These are phyloP conservation scores for Deakozyma indianensis DNA, from an alignment of 805 yeast genomes.

Conservation along the genomic window DNA sequence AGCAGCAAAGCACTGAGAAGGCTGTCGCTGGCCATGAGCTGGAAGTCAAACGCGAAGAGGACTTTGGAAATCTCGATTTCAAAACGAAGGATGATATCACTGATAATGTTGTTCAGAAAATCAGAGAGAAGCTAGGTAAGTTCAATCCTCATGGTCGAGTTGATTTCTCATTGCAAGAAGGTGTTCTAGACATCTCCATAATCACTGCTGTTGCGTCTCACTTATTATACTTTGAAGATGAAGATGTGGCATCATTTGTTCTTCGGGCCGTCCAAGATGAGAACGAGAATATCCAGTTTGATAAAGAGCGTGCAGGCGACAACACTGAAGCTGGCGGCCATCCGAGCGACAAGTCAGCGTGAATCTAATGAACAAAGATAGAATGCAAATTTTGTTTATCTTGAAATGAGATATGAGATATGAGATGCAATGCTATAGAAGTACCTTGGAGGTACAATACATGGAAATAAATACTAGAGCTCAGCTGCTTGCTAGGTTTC, in stretches of 20 bases:
- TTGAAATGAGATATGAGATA: constrained; percentile 1
- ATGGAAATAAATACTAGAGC: too few species aligned
- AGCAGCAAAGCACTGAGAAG: neutral
- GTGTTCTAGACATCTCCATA: constrained; percentile 64
- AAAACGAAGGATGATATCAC: constrained; percentile 2
- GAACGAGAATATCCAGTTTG: constrained; percentile 1
- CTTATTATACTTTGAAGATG: constrained; percentile 74
- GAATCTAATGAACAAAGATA: too few species aligned
- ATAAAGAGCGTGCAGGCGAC: constrained; percentile 9
- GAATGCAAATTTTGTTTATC: too few species aligned
- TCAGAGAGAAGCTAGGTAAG: constrained; percentile 23
- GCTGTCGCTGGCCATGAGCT: constrained; percentile 2
- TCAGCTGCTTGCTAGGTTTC: too few species aligned
- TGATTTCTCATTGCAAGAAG: constrained; percentile 68
- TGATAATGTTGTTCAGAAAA: constrained; percentile 4
- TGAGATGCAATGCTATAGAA: neutral
- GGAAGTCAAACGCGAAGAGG: constrained; percentile 2
- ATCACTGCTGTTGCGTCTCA: constrained; percentile 77
- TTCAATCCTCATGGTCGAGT: constrained; percentile 65
- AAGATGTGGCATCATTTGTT: constrained; percentile 69
- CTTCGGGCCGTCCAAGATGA: constrained; percentile 37
- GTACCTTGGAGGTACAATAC: too few species aligned
- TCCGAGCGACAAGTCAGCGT: too few species aligned
- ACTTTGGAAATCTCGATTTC: constrained; percentile 1
- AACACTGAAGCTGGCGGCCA: constrained; percentile 9